Base-by-base conservation (phyloP, 164 flowering plant genomes). In the Vitis rotundifolia region DNA sequence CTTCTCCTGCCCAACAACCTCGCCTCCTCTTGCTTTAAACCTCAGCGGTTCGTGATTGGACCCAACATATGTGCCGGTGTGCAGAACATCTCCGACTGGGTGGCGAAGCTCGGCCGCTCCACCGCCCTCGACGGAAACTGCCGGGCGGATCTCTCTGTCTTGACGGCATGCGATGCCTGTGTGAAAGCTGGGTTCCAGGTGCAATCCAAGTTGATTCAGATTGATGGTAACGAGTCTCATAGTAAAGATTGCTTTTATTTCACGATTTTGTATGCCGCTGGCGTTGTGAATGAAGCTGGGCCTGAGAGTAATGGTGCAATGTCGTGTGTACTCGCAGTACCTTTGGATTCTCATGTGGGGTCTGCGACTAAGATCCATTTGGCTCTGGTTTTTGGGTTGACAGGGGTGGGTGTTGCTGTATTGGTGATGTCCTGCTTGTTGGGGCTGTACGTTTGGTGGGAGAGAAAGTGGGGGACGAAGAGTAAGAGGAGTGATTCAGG, bases 181-280 rank as follows among this genome's bases (percentile, higher is more conserved):
- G 75, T 85, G 3, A 26, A 18, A 1, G 90, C 95, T 37, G 91
- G 90, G 2, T 73, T 68, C 5, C 58, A 49, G 63, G 90, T 86
- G 54, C 84, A 81, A 54, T 3, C 77, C 5, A 48, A 58, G 47
- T 64, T 92, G 74, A 53, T 76, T 10, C 15, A 74, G 0, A 28
- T 89, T 31, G 94, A 87, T 70, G 83, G 87, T 28, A 87, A 92
- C 62, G 53, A 49, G 3, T 74, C 85, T 55, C 89, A 85, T 62
- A 69, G 85, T 26, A 75, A 13, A 0, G 72, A 84, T 15, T 92
- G 97, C 73, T 89, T 83, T 55, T 79, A 92, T 71, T 89, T 80
- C 68, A 54, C 89, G 0, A 59, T 88, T 57, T 73, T 90, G 19
- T 92, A 90, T 80, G 95, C 96, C 70, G 96, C 87, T 51, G 97